phyloP scores from a whole-genome alignment of 2,329 filamentous ascomycete genomes.

The Hypoxylon sp. region DNA sequence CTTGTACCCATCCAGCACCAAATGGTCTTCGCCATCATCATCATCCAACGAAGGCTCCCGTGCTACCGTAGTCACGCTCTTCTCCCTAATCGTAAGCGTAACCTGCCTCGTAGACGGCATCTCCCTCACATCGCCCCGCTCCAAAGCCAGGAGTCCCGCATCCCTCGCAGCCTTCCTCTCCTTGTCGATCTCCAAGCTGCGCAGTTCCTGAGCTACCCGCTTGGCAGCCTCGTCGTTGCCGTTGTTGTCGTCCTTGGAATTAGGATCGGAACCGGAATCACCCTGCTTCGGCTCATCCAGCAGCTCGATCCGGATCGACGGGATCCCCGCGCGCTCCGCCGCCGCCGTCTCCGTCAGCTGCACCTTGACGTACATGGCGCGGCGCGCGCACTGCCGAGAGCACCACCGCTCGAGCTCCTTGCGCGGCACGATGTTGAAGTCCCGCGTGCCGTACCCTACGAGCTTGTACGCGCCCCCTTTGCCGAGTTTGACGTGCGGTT shows the following conservation, averaged over 20 bases:
- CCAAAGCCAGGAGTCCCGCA: conserved; percentile 51
- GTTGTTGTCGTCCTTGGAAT: neutral
- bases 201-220: conserved; percentile 56
- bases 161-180: conserved; percentile 50
- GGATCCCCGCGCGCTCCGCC: conserved; percentile 80
- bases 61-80: conserved; percentile 59
- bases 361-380: conserved; percentile 88
- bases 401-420: conserved; percentile 90
- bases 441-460: conserved; percentile 65
- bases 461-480: conserved; percentile 78
- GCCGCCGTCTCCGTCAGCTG: conserved; percentile 89
- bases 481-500: conserved; percentile 70
- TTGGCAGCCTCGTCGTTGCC: conserved; percentile 56
- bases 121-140: conserved; percentile 51
- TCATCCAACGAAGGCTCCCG: conserved; percentile 58
- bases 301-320: conserved; percentile 71
- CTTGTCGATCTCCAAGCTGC: conserved; percentile 62
- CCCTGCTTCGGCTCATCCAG: conserved; percentile 74
- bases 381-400: conserved; percentile 80
- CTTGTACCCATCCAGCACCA: conserved; percentile 68
- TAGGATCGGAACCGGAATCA: neutral
- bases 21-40: conserved; percentile 58
- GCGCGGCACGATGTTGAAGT: conserved; percentile 77
- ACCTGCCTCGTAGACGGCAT: conserved; percentile 56
- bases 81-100: conserved; percentile 68